phyloP scores from a whole-genome alignment of 768 basidiomycete genomes.

The Lactarius quietus region DNA sequence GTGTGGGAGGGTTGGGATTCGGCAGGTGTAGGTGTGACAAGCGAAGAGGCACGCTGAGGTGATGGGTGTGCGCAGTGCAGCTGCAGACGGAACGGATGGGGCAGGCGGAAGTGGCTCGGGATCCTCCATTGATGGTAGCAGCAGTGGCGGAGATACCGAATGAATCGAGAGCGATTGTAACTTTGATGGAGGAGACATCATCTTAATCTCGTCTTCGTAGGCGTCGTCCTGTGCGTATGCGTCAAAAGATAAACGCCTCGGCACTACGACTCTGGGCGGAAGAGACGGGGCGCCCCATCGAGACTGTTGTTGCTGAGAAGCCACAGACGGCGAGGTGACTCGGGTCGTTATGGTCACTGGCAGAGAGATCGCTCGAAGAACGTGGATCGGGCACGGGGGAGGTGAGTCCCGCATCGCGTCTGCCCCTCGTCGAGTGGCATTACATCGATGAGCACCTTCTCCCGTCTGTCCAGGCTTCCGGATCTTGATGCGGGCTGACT shows the following conservation, averaged over 20 bases:
- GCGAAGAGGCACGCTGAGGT: slow-evolving; percentile 31
- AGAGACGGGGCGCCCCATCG: slow-evolving; percentile 22
- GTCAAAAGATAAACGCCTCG: slow-evolving; percentile 79
- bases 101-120: slow-evolving; percentile 3
- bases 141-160: slow-evolving; percentile 19
- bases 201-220: slow-evolving; percentile 27
- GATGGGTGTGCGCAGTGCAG: slow-evolving; percentile 20
- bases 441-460: slow-evolving; percentile 84
- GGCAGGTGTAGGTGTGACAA: slow-evolving; percentile 40
- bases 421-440: slow-evolving; percentile 44
- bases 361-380: slow-evolving; percentile 67
- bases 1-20: slow-evolving; percentile 46
- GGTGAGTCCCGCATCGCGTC: slow-evolving; percentile 21
- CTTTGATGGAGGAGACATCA: slow-evolving; percentile 7
- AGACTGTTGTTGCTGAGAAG: slow-evolving; percentile 48
- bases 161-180: slow-evolving; percentile 13
- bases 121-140: neutral
- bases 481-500: slow-evolving; percentile 92
- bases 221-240: slow-evolving; percentile 69
- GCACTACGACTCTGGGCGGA: slow-evolving; percentile 74
- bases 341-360: slow-evolving; percentile 36
- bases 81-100: slow-evolving; percentile 1
- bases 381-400: slow-evolving; percentile 35
- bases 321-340: slow-evolving; percentile 38
- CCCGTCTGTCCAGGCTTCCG: slow-evolving; percentile 76